Evolutionary conservation across 108 stramenopile species (phyloP).

Genomic region (Cyclostephanos tholiformis): DNA sequence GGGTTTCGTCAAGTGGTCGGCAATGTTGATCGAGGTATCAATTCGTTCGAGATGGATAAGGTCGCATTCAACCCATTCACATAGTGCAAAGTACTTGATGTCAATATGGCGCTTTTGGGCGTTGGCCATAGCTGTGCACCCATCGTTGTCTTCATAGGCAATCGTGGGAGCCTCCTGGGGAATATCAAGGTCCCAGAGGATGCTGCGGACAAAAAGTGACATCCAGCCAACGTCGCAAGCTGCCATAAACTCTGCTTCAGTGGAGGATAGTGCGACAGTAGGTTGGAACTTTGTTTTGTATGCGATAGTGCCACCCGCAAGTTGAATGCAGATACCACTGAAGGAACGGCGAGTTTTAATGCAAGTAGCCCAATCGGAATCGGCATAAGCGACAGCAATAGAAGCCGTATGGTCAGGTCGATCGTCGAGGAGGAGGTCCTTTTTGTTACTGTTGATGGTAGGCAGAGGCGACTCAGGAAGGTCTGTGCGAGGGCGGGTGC

Average conservation of each 20-base stretch:
- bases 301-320: background rate
- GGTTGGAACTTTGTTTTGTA: background rate
- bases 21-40: background rate
- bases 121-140: conserved; percentile 11
- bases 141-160: no score
- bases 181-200: conserved; percentile 42
- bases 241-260: background rate
- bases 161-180: background rate
- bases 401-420: background rate
- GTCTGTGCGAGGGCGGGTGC: background rate
- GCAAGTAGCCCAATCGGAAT: no score
- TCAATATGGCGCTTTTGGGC: conserved; percentile 30
- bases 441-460: background rate
- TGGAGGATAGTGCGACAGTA: background rate
- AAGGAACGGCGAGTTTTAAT: background rate
- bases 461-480: conserved; percentile 7
- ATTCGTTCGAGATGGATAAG: conserved; percentile 1
- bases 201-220: conserved; percentile 32
- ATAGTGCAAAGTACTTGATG: conserved; percentile 14
- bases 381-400: no score
- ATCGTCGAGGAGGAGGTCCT: background rate
- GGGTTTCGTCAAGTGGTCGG: conserved; percentile 13
- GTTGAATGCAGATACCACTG: conserved; percentile 23
- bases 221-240: conserved; percentile 35
- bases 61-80: conserved; percentile 30